Evolutionary conservation across 306 rosid species (phyloP).

Genomic region (Quercus aquifolioides): DNA sequence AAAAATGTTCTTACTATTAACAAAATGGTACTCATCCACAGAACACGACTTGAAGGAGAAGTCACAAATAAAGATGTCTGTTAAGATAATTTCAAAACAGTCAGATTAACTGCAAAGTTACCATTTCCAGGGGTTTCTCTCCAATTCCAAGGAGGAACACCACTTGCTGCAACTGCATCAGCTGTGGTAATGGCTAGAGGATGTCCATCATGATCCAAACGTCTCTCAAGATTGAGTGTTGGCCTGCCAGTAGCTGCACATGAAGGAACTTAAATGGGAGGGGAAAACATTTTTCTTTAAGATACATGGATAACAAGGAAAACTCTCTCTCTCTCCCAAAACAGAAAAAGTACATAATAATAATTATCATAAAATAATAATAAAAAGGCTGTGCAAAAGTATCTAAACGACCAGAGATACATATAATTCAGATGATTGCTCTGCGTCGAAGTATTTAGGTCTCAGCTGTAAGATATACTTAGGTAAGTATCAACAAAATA

Average conservation of each 20-base stretch:
- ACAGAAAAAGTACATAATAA: no score
- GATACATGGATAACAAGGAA: background rate
- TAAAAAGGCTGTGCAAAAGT: no score
- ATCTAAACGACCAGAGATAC: no score
- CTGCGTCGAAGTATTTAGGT: background rate
- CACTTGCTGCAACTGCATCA: conserved; percentile 79
- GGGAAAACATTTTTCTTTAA: background rate
- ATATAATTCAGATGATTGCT: background rate
- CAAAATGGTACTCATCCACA: no score
- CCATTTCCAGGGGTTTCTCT: conserved; percentile 95
- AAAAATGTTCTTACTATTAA: background rate
- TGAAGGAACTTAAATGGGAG: conserved; percentile 21
- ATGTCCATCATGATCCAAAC: conserved; percentile 88
- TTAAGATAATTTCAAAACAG: background rate
- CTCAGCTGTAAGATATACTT: background rate
- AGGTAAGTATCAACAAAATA: background rate
- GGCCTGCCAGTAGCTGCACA: conserved; percentile 81
- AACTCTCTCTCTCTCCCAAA: background rate
- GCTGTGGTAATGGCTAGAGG: conserved; percentile 93
- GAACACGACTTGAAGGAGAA: background rate
- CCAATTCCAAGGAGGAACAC: conserved; percentile 99
- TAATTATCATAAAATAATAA: no score
- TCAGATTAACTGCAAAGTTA: conserved; percentile 21
- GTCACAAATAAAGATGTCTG: background rate
- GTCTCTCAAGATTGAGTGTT: conserved; percentile 88